Conservation (phyloP, 1,284 basidiomycete species). For the Volvariella volvacea region DNA sequence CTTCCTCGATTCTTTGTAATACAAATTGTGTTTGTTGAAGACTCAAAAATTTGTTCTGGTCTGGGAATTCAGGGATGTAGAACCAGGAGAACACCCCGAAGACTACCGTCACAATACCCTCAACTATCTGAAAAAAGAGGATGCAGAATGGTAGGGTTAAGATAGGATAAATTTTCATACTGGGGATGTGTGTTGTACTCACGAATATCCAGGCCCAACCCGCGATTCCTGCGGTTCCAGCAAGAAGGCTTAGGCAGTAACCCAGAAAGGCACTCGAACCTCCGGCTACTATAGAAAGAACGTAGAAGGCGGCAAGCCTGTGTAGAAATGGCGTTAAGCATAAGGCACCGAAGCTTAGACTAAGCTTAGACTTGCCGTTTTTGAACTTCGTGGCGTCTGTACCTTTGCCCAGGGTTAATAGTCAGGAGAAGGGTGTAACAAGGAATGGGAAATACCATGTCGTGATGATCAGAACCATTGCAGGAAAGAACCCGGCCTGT, state of each 20-base stretch:
- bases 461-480: constrained; percentile 37
- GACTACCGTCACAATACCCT: constrained; percentile 34
- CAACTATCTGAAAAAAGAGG: constrained; percentile 42
- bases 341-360: constrained; percentile 3
- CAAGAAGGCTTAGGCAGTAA: constrained; percentile 31
- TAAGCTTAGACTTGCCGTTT: constrained; percentile 23
- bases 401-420: constrained; percentile 23
- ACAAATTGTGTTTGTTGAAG: constrained; percentile 30
- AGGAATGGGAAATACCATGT: constrained; percentile 27
- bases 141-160: no score
- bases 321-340: constrained; percentile 1
- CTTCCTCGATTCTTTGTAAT: constrained; percentile 33
- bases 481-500: constrained; percentile 41
- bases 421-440: constrained; percentile 1
- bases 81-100: constrained; percentile 34
- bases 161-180: background rate
- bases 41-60: constrained; percentile 35
- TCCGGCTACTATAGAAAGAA: constrained; percentile 31
- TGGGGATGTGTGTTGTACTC: constrained; percentile 15
- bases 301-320: constrained; percentile 38
- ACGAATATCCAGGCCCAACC: constrained; percentile 48
- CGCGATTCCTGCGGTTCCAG: constrained; percentile 27
- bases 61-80: constrained; percentile 37
- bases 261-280: constrained; percentile 40
- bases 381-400: constrained; percentile 40